Evolutionary conservation across 345 rosid species (phyloP), one percentile per base, ranked within the genome.

Genomic region (Salix viminalis): DNA sequence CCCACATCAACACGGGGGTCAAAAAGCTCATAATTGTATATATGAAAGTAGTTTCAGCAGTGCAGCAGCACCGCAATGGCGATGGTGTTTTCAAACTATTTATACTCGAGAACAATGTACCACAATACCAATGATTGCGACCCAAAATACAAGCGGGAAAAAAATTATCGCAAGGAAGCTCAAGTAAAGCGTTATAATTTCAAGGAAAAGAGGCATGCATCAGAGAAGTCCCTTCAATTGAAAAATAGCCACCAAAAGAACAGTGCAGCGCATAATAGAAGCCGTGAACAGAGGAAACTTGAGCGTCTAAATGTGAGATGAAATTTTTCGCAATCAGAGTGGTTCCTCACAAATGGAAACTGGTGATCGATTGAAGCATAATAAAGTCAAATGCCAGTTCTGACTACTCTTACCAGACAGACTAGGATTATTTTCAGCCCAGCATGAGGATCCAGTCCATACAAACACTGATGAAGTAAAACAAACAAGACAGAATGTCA

Each of bases 361-460:
- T 23, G 61, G 44, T 10, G 34, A 50, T 21, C 50, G 44, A 1
- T 19, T 8, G 34, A 73, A 69, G 54, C 71, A 70, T 23, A 56
- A 75, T 64, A 30, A 48, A n/a, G 41, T 72, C 71, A 21, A n/a
- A 62, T 44, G 75, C 62, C 23, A 30, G 70, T 70, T 77, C 62
- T 30, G 60, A 24, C 68, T 44, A 71, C 75, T 67, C 66, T 80
- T 70, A 54, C 39, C 76, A 70, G 81, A 80, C 70, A 80, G 79
- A 79, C 73, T 75, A 65, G 61, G 41, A 79, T 81, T 86, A 78
- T 83, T 84, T 81, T 76, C 79, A 69, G 58, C 72, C 76, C 85
- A 75, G 71, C n/a, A 74, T 61, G 41, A 71, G 73, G 81, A 77
- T 62, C 67, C 52, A 58, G 73, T n/a, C 67, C 70, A 79, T 72